These are phyloP conservation scores for Rhodomyrtus psidioides DNA, from an alignment of 441 rosid species.

Conservation along the genomic window DNA sequence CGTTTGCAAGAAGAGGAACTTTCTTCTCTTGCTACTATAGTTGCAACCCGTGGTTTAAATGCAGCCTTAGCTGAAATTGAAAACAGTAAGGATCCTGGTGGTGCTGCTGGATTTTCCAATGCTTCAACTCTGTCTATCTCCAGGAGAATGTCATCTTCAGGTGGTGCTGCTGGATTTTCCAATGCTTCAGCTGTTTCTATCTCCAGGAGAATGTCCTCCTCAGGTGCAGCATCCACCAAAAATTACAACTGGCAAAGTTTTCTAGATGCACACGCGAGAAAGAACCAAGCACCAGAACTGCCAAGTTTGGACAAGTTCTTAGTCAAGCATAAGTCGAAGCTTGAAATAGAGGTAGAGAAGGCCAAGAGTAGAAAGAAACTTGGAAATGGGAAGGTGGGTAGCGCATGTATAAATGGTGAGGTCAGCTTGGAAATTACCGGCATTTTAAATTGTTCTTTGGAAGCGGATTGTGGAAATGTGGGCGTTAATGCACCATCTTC, in stretches of 20 bases:
- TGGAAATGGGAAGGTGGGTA: background rate
- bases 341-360: constrained; percentile 79
- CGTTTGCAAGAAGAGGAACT: constrained; percentile 80
- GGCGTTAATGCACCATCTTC: constrained; percentile 11
- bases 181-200: constrained; percentile 3
- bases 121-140: constrained; percentile 15
- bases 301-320: constrained; percentile 78
- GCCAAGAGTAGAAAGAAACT: constrained; percentile 30
- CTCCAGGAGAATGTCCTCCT: constrained; percentile 31
- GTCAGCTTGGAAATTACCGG: background rate
- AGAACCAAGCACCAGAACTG: constrained; percentile 29
- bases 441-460: background rate
- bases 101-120: constrained; percentile 9
- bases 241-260: constrained; percentile 17
- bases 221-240: constrained; percentile 21
- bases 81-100: constrained; percentile 19
- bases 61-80: constrained; percentile 75
- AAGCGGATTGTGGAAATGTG: constrained; percentile 11
- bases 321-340: constrained; percentile 74
- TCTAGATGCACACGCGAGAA: constrained; percentile 9
- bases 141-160: constrained; percentile 32
- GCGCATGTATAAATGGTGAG: background rate
- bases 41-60: constrained; percentile 90
- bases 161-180: background rate
- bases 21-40: constrained; percentile 80